Conservation (phyloP, 352 stramenopile species). For the Pythium phragmitis region DNA sequence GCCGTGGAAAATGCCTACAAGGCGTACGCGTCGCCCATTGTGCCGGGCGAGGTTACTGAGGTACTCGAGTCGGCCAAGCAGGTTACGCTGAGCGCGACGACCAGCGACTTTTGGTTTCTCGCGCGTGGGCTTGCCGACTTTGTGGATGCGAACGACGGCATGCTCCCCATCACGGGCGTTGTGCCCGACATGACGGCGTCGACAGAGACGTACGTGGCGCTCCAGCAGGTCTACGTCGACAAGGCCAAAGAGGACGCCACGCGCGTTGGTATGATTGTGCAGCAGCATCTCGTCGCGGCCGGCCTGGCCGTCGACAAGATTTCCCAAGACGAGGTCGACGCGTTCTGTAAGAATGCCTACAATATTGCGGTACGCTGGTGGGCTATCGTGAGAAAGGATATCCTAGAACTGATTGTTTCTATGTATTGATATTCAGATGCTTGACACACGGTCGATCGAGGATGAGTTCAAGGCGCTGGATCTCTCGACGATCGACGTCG, state of each 20-base stretch:
- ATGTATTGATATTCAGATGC: constrained; percentile 31
- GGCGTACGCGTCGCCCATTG: constrained; percentile 80
- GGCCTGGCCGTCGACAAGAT: constrained; percentile 38
- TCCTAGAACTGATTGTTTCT: background rate
- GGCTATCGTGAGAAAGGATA: background rate
- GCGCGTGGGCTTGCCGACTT: constrained; percentile 75
- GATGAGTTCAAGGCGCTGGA: constrained; percentile 81
- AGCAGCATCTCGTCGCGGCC: constrained; percentile 29
- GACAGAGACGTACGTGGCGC: constrained; percentile 91
- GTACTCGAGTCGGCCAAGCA: constrained; percentile 49
- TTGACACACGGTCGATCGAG: constrained; percentile 76
- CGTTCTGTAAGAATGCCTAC: constrained; percentile 94
- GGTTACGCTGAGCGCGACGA: constrained; percentile 40
- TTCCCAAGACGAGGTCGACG: constrained; percentile 64
- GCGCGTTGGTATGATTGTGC: constrained; percentile 38
- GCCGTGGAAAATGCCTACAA: constrained; percentile 91
- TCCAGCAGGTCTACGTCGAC: constrained; percentile 93
- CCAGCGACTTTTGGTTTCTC: constrained; percentile 80
- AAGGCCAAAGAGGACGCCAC: constrained; percentile 84
- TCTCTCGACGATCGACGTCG: constrained; percentile 65
- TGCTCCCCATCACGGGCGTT: constrained; percentile 87
- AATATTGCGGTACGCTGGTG: constrained; percentile 59
- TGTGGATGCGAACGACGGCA: constrained; percentile 57
- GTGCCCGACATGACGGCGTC: constrained; percentile 98
- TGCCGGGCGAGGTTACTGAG: constrained; percentile 78